Conservation (phyloP, 169 alveolate species). For the Eimeria maxima region DNA sequence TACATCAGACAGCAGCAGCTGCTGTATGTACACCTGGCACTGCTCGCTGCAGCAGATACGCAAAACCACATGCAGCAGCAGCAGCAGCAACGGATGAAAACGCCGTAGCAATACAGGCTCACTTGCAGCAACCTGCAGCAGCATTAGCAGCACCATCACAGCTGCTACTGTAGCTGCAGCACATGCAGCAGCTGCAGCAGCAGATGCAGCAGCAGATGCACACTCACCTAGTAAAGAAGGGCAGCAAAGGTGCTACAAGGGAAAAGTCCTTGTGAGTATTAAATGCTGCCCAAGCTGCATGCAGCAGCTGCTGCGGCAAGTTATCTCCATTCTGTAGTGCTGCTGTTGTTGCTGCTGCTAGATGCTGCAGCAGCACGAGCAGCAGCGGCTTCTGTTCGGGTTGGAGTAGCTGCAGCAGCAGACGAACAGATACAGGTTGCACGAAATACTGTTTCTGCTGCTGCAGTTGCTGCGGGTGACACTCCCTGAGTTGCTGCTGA, state of each 20-base stretch:
- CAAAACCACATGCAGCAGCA: neutral
- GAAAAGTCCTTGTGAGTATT: constrained; percentile 20
- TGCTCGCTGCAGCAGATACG: constrained; percentile 16
- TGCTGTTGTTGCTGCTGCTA: constrained; percentile 44
- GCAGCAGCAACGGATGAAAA: neutral
- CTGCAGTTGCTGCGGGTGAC: neutral
- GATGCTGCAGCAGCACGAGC: constrained; percentile 28
- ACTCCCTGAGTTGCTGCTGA: neutral
- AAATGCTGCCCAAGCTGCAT: constrained; percentile 6
- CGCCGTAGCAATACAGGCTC: neutral
- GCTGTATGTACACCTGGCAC: constrained; percentile 61
- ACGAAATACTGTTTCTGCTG: neutral
- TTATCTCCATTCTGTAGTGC: neutral
- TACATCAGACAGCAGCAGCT: constrained; percentile 6
- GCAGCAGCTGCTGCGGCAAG: constrained; percentile 19
- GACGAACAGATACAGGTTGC: neutral
- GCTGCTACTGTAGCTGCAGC: too few relatives aligned
- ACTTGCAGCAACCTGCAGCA: too few relatives aligned
- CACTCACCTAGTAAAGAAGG: constrained; percentile 16
- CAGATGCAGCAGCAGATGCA: neutral
- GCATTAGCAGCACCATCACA: too few relatives aligned
- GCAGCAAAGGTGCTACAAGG: constrained; percentile 17
- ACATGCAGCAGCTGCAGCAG: constrained; percentile 21
- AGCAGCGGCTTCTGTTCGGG: constrained; percentile 45
- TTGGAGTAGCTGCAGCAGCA: constrained; percentile 16